Evolutionary conservation across 257 asterid species (phyloP).

Genomic region (Rhazya stricta): DNA sequence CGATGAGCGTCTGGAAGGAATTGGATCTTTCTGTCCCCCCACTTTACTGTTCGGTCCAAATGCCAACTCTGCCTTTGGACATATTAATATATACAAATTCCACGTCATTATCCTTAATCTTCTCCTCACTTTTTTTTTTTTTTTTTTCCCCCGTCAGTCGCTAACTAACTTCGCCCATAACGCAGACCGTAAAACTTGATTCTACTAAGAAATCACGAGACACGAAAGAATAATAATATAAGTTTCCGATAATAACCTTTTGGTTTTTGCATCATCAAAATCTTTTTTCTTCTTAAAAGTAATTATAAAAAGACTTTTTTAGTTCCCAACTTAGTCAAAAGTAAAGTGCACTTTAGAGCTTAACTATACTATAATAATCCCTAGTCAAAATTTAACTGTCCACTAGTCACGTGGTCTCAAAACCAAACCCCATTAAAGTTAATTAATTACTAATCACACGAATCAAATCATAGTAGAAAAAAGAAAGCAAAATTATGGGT

Average conservation of each 20-base stretch:
- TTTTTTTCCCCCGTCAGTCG: too few species aligned
- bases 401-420: constrained; percentile 13
- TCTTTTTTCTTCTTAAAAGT: not conserved
- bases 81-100: not conserved
- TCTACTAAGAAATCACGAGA: too few species aligned
- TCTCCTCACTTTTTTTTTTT: not conserved
- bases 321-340: not conserved
- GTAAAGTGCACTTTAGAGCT: not conserved
- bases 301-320: not conserved
- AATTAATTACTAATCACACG: not conserved
- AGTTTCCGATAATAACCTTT: not conserved
- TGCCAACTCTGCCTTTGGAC: constrained; percentile 23
- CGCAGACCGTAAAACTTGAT: too few species aligned
- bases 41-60: constrained; percentile 10
- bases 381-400: not conserved
- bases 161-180: too few species aligned
- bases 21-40: constrained; percentile 36
- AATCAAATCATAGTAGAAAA: not conserved
- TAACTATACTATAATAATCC: not conserved
- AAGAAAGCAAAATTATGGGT: not conserved
- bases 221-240: too few species aligned
- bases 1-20: constrained; percentile 19
- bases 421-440: constrained; percentile 16
- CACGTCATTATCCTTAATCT: constrained; percentile 25
- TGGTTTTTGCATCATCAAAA: not conserved